Percentiles rank a stretch among this genome's conserved stretches.
phyloP scores from a whole-genome alignment of 1,284 basidiomycete species.

The Limonomyces culmigenus region DNA sequence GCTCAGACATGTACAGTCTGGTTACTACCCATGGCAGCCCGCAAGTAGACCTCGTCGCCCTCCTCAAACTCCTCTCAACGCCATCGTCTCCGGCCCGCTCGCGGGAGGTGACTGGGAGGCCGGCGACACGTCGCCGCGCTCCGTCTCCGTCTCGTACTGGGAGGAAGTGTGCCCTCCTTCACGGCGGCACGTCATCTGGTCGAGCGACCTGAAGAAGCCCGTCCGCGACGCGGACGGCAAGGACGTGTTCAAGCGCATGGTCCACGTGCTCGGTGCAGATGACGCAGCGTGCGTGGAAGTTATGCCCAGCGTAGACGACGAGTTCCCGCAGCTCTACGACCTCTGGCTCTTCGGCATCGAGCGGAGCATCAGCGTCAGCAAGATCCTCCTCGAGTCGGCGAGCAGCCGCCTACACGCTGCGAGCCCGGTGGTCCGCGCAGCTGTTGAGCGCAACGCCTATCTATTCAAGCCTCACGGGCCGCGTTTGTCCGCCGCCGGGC shows the following conservation, averaged over 20 bases:
- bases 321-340: constrained; percentile 23
- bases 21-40: constrained; percentile 18
- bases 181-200: constrained; percentile 13
- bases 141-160: constrained; percentile 17
- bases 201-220: constrained; percentile 15
- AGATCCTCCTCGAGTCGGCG: no score
- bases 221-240: constrained; percentile 18
- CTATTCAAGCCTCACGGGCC: constrained; percentile 19
- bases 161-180: constrained; percentile 17
- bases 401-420: constrained; percentile 21
- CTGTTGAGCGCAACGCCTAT: constrained; percentile 24
- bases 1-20: background rate
- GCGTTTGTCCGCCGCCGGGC: no score
- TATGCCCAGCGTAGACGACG: constrained; percentile 17
- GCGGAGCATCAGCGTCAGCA: no score
- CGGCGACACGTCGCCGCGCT: constrained; percentile 19
- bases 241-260: constrained; percentile 21
- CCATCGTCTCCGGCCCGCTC: constrained; percentile 20
- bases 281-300: constrained; percentile 27
- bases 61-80: constrained; percentile 20
- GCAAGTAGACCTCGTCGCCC: constrained; percentile 10
- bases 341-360: constrained; percentile 23
- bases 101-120: constrained; percentile 17
- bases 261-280: constrained; percentile 18
- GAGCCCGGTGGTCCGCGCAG: constrained; percentile 21